Conservation (phyloP, 2,329 filamentous ascomycete genomes). For the Fusarium sp. region DNA sequence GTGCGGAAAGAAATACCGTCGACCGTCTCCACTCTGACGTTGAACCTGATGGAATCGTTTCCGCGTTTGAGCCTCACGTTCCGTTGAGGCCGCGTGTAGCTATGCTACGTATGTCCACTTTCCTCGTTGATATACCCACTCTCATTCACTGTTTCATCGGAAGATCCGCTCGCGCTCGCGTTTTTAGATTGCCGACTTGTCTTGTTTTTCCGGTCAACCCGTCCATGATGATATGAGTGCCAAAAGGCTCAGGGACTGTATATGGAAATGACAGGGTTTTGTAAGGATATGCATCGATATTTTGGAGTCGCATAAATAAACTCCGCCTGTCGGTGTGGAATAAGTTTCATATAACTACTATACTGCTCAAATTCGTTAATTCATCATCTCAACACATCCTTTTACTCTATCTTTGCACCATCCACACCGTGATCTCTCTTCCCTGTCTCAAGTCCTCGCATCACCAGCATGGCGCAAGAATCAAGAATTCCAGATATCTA, state of each 20-base stretch:
- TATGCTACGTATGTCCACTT: neutral
- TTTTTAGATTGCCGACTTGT: neutral
- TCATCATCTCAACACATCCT: neutral
- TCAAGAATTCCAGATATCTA: slow-evolving; percentile 13
- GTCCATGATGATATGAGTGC: neutral
- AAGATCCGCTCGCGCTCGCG: slow-evolving; percentile 22
- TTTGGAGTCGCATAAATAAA: neutral
- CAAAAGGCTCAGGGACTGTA: neutral
- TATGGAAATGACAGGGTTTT: neutral
- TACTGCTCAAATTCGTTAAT: too few species aligned
- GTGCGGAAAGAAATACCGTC: neutral
- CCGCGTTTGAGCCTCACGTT: slow-evolving; percentile 15
- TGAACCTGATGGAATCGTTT: neutral
- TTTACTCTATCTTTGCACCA: neutral
- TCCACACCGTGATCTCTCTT: neutral
- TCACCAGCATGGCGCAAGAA: slow-evolving; percentile 14
- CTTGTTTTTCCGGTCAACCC: neutral
- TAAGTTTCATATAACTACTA: too few species aligned
- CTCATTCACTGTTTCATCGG: neutral
- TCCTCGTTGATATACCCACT: too few species aligned
- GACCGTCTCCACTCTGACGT: slow-evolving; percentile 4
- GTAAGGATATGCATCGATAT: neutral
- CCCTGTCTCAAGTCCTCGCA: too few species aligned
- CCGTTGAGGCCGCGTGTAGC: neutral
- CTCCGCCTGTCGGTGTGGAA: neutral